Percentiles rank a stretch among this genome's conserved stretches.
These are phyloP conservation scores for Kluyveromyces wickerhamii DNA, from an alignment of 805 yeast genomes.

Conservation along the genomic window DNA sequence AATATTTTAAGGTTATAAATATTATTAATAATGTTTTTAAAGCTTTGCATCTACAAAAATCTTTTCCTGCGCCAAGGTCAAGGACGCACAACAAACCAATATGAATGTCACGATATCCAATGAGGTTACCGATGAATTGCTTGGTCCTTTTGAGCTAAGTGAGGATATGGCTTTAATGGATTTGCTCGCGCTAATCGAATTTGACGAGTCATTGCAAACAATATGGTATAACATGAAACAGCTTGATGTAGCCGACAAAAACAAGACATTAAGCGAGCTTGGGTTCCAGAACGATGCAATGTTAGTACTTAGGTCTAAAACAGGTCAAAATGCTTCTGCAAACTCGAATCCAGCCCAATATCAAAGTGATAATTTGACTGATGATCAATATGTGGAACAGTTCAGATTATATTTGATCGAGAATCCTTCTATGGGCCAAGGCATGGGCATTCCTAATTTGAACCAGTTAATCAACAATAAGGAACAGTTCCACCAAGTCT, in stretches of 20 bases:
- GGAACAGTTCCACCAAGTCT: conserved; percentile 36
- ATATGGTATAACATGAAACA: conserved; percentile 40
- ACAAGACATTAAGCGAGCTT: conserved; percentile 37
- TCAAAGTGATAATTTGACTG: conserved; percentile 6
- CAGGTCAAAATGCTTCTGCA: neutral
- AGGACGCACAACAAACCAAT: neutral
- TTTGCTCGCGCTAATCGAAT: conserved; percentile 62
- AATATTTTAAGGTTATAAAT: too few relatives aligned
- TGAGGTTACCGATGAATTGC: conserved; percentile 40
- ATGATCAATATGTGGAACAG: conserved; percentile 34
- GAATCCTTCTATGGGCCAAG: conserved; percentile 35
- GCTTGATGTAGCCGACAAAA: conserved; percentile 25
- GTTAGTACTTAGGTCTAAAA: conserved; percentile 34
- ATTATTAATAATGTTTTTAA: too few relatives aligned
- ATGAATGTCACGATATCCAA: conserved; percentile 50
- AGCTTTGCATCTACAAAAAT: too few relatives aligned
- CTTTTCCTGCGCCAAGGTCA: too few relatives aligned
- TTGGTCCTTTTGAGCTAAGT: conserved; percentile 51
- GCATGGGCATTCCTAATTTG: conserved; percentile 41
- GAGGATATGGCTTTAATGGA: conserved; percentile 57
- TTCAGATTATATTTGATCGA: conserved; percentile 41
- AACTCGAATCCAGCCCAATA: conserved; percentile 1
- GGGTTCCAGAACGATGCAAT: conserved; percentile 54
- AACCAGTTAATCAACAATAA: conserved; percentile 41
- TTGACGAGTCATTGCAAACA: conserved; percentile 48